Evolutionary conservation across 2,329 filamentous ascomycete species (phyloP).

Genomic region (Colletotrichum tropicicola): DNA sequence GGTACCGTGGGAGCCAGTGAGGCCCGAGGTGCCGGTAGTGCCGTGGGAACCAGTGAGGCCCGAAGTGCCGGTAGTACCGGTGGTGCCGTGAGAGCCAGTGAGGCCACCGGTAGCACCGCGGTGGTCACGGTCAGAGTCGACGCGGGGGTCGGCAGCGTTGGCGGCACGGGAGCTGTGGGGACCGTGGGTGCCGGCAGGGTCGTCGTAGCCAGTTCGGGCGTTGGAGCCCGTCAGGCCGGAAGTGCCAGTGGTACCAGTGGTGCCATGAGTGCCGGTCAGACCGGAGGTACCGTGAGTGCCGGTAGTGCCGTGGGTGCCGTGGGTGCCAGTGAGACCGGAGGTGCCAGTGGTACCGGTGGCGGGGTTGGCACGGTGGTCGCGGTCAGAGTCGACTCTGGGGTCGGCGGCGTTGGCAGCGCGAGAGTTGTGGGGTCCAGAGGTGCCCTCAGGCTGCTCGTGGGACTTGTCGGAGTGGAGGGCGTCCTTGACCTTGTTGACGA

Average conservation of each 20-base stretch:
- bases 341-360: conserved; percentile 37
- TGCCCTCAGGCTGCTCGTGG: conserved; percentile 35
- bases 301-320: conserved; percentile 33
- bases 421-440: conserved; percentile 44
- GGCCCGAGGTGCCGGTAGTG: conserved; percentile 35
- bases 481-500: conserved; percentile 70
- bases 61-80: conserved; percentile 29
- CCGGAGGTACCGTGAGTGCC: conserved; percentile 33
- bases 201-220: conserved; percentile 21
- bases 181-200: conserved; percentile 40
- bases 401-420: conserved; percentile 57
- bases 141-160: conserved; percentile 58
- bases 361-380: conserved; percentile 49
- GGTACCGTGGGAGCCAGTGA: conserved; percentile 34
- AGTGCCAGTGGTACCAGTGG: conserved; percentile 28
- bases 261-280: conserved; percentile 42
- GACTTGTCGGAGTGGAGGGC: conserved; percentile 55
- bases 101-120: conserved; percentile 23
- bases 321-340: conserved; percentile 44
- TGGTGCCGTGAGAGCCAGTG: conserved; percentile 17
- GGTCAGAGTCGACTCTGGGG: conserved; percentile 61
- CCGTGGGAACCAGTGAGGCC: conserved; percentile 41
- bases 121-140: conserved; percentile 54
- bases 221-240: conserved; percentile 12
- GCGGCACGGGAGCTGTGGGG: conserved; percentile 48